Evolutionary conservation across 1,284 basidiomycete species (phyloP), one percentile per base, ranked within the genome.

Genomic region (Apiotrichum brassicae): DNA sequence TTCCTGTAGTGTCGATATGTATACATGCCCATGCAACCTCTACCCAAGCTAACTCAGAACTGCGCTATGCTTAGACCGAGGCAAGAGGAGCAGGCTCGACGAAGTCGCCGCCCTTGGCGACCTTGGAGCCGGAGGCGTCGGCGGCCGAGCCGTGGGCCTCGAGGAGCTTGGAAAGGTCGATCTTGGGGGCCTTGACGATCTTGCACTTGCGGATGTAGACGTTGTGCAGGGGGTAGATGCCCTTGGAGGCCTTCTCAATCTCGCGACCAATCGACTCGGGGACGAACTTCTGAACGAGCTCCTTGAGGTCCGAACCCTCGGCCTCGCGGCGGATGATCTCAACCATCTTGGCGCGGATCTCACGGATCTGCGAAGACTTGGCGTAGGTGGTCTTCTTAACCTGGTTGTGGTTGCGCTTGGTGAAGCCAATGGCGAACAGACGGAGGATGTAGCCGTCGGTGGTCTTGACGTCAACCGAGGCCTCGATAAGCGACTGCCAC

Each of bases 371-470:
- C 66, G 85, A 81, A 23, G 89, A 81, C 77, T 97, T 87, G 49
- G 95, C 95, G 76, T 98, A 99, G 43, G 95, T 97, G 54, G 95
- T 99, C 82, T 97, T 98, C 78, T 86, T 87, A 71, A 98, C 94
- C 79, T 98, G 95, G 74, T 87, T 83, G 70, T 85, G 89, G 64
- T 94, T 85, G 65, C 91, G 87, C 81, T 94, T 94, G 71, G 95
- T 98, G 85, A 98, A 98, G 68, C 86, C 95, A 66, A 99, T 98
- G 64, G 92, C 87, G 76, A 99, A 99, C 60, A 99, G 87, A 59
- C 95, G 91, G 76, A 99, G 82, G 70, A 97, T 87, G 83, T 99
- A 99, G 54, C 95, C 95, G 76, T 99, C 95, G 63, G 93, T 95
- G 60, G 95, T 99, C 81, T 92, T 93, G 70, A 99, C 90, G 74